These are phyloP conservation scores for Orbilia blumenaviensis DNA, from an alignment of 2,329 filamentous ascomycete genomes.

Conservation along the genomic window DNA sequence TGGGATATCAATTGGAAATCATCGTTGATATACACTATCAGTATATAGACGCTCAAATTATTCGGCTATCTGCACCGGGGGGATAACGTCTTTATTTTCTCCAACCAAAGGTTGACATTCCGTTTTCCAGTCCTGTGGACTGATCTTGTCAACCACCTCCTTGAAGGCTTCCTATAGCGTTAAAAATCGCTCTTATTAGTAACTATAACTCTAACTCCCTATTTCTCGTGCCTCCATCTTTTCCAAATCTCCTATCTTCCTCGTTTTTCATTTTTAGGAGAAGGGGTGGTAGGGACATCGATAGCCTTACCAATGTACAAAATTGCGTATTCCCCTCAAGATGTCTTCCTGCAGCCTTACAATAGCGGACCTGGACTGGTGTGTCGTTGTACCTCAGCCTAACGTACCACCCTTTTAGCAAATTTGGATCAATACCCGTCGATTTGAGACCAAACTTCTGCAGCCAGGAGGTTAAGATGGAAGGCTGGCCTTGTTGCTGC, in stretches of 20 bases:
- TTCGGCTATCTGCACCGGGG: slow-evolving; percentile 60
- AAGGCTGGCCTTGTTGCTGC: slow-evolving; percentile 18
- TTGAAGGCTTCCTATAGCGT: slow-evolving; percentile 80
- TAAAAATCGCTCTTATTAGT: neutral
- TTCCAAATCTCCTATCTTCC: too few species aligned
- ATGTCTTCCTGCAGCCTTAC: slow-evolving; percentile 79
- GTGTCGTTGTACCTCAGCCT: slow-evolving; percentile 90
- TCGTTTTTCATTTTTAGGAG: neutral
- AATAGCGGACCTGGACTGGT: slow-evolving; percentile 82
- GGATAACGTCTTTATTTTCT: slow-evolving; percentile 68
- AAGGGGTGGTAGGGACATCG: neutral
- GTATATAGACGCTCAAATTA: neutral
- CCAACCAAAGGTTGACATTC: slow-evolving; percentile 64
- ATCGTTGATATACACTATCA: too few species aligned
- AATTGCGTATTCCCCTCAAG: slow-evolving; percentile 85
- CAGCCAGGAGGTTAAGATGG: slow-evolving; percentile 38
- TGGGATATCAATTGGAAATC: neutral
- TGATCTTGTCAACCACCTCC: slow-evolving; percentile 86
- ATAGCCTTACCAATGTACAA: slow-evolving; percentile 77
- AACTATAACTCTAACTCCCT: neutral
- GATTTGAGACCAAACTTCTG: slow-evolving; percentile 45
- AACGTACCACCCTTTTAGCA: slow-evolving; percentile 81
- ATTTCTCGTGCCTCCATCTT: too few species aligned
- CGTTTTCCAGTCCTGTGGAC: slow-evolving; percentile 78
- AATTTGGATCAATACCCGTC: slow-evolving; percentile 61